Percentiles rank a stretch among this genome's conserved stretches.
phyloP scores from a whole-genome alignment of 768 basidiomycete species.

The Trametes punicea region DNA sequence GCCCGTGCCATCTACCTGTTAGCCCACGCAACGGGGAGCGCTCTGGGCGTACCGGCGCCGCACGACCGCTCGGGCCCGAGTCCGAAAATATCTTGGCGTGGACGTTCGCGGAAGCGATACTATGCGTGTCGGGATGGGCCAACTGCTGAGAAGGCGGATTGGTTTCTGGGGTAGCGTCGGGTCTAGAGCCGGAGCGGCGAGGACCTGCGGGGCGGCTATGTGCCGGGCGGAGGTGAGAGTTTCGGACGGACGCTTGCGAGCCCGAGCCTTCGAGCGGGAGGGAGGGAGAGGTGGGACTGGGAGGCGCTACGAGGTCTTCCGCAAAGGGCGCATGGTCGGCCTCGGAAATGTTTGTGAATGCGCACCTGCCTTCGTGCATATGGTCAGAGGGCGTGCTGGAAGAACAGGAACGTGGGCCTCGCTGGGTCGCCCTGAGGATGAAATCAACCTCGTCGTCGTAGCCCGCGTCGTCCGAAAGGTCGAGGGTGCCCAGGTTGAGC shows the following conservation, averaged over 20 bases:
- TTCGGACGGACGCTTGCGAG: background rate
- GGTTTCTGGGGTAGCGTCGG: background rate
- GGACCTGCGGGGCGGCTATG: background rate
- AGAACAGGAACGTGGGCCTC: background rate
- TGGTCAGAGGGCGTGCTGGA: background rate
- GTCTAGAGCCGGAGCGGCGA: background rate
- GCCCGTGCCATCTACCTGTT: background rate
- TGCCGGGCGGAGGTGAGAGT: background rate
- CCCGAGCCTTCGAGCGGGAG: background rate
- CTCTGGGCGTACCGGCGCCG: background rate
- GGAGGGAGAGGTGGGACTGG: too few species aligned
- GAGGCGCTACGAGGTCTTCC: too few species aligned
- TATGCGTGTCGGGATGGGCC: background rate
- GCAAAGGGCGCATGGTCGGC: too few species aligned
- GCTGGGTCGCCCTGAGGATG: constrained; percentile 17
- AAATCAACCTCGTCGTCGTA: constrained; percentile 23
- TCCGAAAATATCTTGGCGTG: background rate
- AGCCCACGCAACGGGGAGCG: constrained; percentile 2
- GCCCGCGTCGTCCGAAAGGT: constrained; percentile 18
- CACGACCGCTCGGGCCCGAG: background rate
- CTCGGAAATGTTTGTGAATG: too few species aligned
- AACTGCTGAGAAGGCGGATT: background rate
- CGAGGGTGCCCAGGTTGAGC: constrained; percentile 15
- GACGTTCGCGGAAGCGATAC: background rate
- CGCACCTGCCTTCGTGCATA: background rate